Conservation (phyloP, 768 basidiomycete genomes). For the Suillus clintonianus region DNA sequence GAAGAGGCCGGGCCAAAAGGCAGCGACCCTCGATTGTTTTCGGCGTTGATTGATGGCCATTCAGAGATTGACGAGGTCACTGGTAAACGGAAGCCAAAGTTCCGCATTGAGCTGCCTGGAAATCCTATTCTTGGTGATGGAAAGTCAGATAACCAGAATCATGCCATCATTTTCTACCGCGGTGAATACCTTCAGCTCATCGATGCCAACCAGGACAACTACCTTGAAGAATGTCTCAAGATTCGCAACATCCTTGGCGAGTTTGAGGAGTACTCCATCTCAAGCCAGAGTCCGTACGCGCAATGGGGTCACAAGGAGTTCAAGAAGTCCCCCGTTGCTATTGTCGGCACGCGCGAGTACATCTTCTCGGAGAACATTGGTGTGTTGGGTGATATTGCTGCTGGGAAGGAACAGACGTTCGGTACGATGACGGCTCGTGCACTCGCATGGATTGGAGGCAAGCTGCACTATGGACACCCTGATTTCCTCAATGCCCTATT, state of each 20-base stretch:
- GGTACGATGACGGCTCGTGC: constrained; percentile 97
- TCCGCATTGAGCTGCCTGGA: constrained; percentile 95
- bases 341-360: constrained; percentile 98
- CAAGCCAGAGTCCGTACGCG: constrained; percentile 93
- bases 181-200: constrained; percentile 99
- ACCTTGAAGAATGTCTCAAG: constrained; percentile 98
- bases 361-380: constrained; percentile 99
- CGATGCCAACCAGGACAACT: constrained; percentile 99
- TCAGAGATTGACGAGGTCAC: constrained; percentile 89
- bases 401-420: constrained; percentile 99
- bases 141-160: constrained; percentile 99
- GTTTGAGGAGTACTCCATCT: constrained; percentile 92
- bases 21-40: constrained; percentile 87
- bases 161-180: constrained; percentile 98
- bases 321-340: constrained; percentile 87
- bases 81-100: constrained; percentile 93
- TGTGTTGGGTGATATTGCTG: constrained; percentile 97
- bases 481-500: constrained; percentile 98
- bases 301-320: constrained; percentile 97
- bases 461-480: constrained; percentile 98
- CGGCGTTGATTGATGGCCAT: constrained; percentile 94
- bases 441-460: constrained; percentile 96
- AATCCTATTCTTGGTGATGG: constrained; percentile 99
- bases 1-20: constrained; percentile 91
- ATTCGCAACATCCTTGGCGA: constrained; percentile 97